Base-by-base conservation (phyloP, 805 yeast genomes). In the Schizosaccharomyces osmophilus region DNA sequence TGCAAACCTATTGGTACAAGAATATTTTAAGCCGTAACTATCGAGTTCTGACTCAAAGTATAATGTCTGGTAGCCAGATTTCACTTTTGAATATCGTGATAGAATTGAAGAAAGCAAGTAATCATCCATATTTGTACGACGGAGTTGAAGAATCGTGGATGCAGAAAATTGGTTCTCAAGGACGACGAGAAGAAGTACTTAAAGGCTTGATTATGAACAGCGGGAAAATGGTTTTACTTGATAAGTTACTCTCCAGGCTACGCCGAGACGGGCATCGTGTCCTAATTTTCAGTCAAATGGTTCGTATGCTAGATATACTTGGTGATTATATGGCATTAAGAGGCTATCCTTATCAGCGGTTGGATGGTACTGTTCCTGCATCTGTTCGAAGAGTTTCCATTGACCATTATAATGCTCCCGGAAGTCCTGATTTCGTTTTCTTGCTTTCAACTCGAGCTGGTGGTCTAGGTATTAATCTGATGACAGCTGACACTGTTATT, bases 401-500 rank as follows among this genome's bases (percentile, higher is more conserved):
- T 68, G 98, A 93, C 69, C 98, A 93, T 71, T 93, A 85, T 76
- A 93, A 93, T 72, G 87, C 95, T 0, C 93, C 90, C 1, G 95
- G 81, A 59, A 87, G 96, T 3, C 84, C 82, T 62, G 98, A 93
- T 71, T 90, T 89, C 69, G 94, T 83, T 1, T 93, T 93, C 65
- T 72, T 93, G 68, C 75, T 93, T 61, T 84, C 95, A 29, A 93
- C 99, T 0, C 81, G 99, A 75, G 99, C 99, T 15, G 99, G 99
- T 75, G 99, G 99, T 62, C 77, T 93, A 64, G 99, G 99, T 73
- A 93, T 93, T 70, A 93, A 93, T 71, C 77, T 93, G 70, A 93
- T 93, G 98, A 93, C 98, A 5, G 99, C 99, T 3, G 99, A 93
- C 69, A 93, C 99, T 6, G 99, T 93, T 36, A 87, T 93, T 67